These are phyloP conservation scores for Acanthamoeba polyphaga DNA, from an alignment of 208 protist species.

Conservation along the genomic window DNA sequence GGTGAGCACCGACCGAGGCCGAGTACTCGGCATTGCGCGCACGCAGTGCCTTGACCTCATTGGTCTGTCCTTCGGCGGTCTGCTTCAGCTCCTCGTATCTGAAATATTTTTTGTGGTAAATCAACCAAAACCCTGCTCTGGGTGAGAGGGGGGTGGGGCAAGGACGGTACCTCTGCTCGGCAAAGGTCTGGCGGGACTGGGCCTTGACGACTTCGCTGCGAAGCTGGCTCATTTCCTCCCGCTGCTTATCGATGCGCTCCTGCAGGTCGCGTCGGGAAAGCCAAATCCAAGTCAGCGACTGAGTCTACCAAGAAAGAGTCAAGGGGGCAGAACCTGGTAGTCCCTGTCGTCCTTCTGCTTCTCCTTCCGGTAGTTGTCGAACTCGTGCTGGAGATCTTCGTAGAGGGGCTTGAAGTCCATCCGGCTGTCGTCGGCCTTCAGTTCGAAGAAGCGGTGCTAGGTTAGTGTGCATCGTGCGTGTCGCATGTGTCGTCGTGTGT, in stretches of 20 bases:
- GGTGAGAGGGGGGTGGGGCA: no score
- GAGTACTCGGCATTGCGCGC: constrained; percentile 9
- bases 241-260: constrained; percentile 48
- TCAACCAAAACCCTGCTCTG: no score
- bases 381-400: constrained; percentile 44
- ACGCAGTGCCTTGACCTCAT: constrained; percentile 5
- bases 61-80: neutral
- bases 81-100: neutral
- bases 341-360: constrained; percentile 56
- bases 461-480: no score
- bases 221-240: neutral
- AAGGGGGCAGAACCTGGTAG: neutral
- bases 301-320: no score
- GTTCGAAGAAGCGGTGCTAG: neutral
- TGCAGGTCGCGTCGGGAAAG: neutral
- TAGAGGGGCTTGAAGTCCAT: constrained; percentile 20
- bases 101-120: no score
- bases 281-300: no score
- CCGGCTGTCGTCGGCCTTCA: neutral
- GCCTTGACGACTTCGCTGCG: constrained; percentile 30
- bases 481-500: no score
- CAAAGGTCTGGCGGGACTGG: neutral
- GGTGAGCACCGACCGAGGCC: neutral
- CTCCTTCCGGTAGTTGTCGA: constrained; percentile 15
- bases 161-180: neutral